Evolutionary conservation across 768 basidiomycete species (phyloP), one percentile per base, ranked within the genome.

Genomic region (Nidularia pulvinata): DNA sequence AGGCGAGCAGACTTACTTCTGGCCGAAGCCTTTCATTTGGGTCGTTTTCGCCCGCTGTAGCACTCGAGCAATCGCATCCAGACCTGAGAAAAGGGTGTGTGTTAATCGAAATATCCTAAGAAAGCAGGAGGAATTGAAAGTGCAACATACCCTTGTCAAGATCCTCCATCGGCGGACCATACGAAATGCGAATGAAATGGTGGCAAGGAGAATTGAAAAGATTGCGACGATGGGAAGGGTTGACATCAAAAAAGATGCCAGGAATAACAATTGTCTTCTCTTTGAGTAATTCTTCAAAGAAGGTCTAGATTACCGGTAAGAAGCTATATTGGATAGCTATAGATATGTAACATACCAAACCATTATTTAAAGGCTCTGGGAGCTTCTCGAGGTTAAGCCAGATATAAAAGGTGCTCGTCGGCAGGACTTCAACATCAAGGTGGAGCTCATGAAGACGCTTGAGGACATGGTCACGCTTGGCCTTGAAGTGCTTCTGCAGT

Each of bases 251-350:
- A 77, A 93, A 94, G 59, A 91, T 91, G 9, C 94, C 94, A 4
- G 93, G 93, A 46, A 95, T 92, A 51, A 93, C 89, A 58, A 94
- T 94, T 7, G 92, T 90, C 70, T 92, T 81, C 70, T 92, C 89
- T 70, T 94, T 96, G 50, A 96, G 78, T 44, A 94, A 75, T 69
- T 95, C 94, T 64, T 96, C 94, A 64, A 98, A 98, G 83, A 98
- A 96, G 5, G 91, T 92, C 83, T 86, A 48, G n/a, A 45, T 34
- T 46, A 14, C 46, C 7, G 16, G 14, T 50, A 11, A 39, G 9
- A 22, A 30, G 34, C 33, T 39, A 3, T 33, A 30, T n/a, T 16
- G 32, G 13, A 49, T 19, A 19, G 39, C 16, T 42, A 13, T 3
- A 46, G 10, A n/a, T 11, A 39, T 7, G 32, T 22, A 34, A 63